phyloP scores from a whole-genome alignment of 2,329 filamentous ascomycete genomes.

The Hypoxylon sp. region DNA sequence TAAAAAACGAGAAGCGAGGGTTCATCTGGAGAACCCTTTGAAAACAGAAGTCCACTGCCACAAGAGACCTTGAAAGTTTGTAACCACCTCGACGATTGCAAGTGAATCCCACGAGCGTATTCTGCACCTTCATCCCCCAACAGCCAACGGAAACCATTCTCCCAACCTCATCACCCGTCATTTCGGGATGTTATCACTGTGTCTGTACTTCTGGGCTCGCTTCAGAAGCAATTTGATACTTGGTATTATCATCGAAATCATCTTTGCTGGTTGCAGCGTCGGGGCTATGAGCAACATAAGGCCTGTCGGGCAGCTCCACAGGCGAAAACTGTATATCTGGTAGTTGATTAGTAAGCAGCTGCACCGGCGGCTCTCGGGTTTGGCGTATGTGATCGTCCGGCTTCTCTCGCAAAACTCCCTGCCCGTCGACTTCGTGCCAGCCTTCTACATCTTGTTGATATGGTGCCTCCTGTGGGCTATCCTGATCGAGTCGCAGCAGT shows the following conservation, averaged over 20 bases:
- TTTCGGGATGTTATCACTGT: too few species aligned
- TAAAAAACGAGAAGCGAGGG: too few species aligned
- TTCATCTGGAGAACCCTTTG: too few species aligned
- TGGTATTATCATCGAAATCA: background rate
- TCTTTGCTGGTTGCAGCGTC: background rate
- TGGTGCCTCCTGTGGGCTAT: background rate
- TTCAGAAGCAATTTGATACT: too few species aligned
- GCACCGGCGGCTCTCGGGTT: background rate
- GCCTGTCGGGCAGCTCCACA: background rate
- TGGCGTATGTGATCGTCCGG: background rate
- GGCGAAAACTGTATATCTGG: background rate
- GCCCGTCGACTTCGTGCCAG: background rate
- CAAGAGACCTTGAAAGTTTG: too few species aligned
- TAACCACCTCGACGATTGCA: too few species aligned
- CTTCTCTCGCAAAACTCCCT: background rate
- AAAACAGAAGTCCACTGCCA: too few species aligned
- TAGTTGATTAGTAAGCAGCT: background rate
- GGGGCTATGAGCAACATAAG: background rate
- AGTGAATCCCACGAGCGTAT: too few species aligned
- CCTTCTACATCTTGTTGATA: background rate
- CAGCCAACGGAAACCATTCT: too few species aligned
- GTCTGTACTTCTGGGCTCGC: too few species aligned
- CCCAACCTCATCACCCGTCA: too few species aligned
- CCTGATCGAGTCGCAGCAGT: background rate
- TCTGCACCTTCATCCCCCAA: too few species aligned